Conservation (phyloP, 164 flowering plant species). For the Macadamia tetraphylla region DNA sequence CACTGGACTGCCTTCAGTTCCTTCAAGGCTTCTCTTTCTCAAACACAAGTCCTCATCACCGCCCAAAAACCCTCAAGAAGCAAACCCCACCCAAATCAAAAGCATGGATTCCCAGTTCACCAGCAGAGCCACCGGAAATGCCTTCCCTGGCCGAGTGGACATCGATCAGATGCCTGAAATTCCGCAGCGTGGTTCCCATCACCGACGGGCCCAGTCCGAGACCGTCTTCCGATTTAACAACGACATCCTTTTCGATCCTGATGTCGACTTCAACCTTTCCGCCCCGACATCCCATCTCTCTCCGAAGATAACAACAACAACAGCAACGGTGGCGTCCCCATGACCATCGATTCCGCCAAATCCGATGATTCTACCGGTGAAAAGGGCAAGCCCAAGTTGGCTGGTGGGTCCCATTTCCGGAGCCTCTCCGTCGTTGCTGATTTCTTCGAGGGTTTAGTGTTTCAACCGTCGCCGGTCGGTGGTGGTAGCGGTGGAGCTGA, state of each 20-base stretch:
- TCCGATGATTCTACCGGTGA: slow-evolving; percentile 8
- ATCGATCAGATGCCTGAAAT: slow-evolving; percentile 64
- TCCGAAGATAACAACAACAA: slow-evolving; percentile 17
- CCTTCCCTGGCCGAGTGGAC: slow-evolving; percentile 25
- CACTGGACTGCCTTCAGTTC: no score
- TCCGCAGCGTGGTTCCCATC: slow-evolving; percentile 55
- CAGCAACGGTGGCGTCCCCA: slow-evolving; percentile 12
- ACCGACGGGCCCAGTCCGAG: slow-evolving; percentile 78
- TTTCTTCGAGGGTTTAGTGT: slow-evolving; percentile 65
- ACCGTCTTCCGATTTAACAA: slow-evolving; percentile 57
- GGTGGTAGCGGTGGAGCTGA: slow-evolving; percentile 29
- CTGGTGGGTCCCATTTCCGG: slow-evolving; percentile 39
- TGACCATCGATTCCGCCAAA: slow-evolving; percentile 29
- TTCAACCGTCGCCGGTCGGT: slow-evolving; percentile 16
- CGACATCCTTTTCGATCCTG: slow-evolving; percentile 48
- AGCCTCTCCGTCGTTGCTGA: slow-evolving; percentile 89
- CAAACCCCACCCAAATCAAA: no score
- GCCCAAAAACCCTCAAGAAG: no score
- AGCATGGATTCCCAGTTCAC: slow-evolving; percentile 13
- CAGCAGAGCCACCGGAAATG: slow-evolving; percentile 17
- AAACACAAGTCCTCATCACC: no score
- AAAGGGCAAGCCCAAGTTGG: slow-evolving; percentile 4
- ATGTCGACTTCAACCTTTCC: slow-evolving; percentile 31
- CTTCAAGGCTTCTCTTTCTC: no score
- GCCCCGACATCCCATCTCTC: slow-evolving; percentile 27